Evolutionary conservation across 1,139 yeast species (phyloP), one percentile per base, ranked within the genome.

Genomic region (Geotrichum klebahnii): DNA sequence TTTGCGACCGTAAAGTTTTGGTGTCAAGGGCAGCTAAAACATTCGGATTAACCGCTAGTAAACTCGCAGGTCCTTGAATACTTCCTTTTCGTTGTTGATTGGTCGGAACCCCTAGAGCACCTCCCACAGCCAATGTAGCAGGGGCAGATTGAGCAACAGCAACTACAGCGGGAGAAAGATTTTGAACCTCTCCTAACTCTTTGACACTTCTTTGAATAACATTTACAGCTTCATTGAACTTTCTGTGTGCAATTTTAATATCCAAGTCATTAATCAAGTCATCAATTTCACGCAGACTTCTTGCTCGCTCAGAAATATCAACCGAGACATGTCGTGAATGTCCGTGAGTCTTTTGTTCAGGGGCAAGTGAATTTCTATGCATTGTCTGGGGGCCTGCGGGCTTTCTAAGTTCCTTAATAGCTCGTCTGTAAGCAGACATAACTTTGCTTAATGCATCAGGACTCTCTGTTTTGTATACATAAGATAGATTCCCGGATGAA

Each of bases 231-330:
- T 73, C 78, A 22, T 69, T 67, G 59, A 75, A 81, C 53, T 75
- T 74, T 53, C 80, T 77, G 59, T 81, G 84, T 5, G 87, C 82
- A 29, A 83, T 75, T 52, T 75, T 74, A 24, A 81, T 78, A 61
- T 84, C 92, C 29, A 82, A 74, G 54, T 82, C 87, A 55, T 82
- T 85, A 28, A 84, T 71, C 46, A 75, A 70, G 50, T 81, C 85
- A 57, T 82, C 87, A 37, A 81, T 72, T 43, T 74, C 72, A 48
- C 79, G 77, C 51, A 81, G 70, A 22, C 72, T 53, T 37, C 53
- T 41, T 8, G 59, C 46, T 12, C 56, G 43, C 22, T 56, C 59
- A 1, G 58, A 50, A 40, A 55, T 48, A 38, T 55, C 60, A 26
- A 56, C 45, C 0, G 59, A 54, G 2, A 50, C 24, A 5, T 51